Conservation (phyloP, 768 basidiomycete genomes). For the Trametopsis cervina region DNA sequence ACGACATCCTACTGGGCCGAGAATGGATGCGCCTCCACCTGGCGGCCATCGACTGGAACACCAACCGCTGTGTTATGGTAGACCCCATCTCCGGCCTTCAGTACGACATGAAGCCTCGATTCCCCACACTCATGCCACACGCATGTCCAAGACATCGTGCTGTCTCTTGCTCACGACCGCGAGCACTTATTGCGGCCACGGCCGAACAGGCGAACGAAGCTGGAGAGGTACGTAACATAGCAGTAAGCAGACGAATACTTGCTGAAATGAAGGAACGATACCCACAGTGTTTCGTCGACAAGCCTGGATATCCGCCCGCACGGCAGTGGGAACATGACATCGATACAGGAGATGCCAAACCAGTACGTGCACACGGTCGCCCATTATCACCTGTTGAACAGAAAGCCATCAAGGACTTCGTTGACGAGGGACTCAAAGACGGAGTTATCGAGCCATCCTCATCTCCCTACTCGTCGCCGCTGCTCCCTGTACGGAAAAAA, state of each 20-base stretch:
- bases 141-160: too few species aligned
- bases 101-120: not conserved
- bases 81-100: not conserved
- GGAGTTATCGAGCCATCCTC: slow-evolving; percentile 25
- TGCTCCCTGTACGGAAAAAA: slow-evolving; percentile 25
- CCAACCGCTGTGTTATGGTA: not conserved
- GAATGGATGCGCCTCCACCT: not conserved
- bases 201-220: not conserved
- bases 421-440: slow-evolving; percentile 28
- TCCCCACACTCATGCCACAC: too few species aligned
- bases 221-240: not conserved
- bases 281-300: not conserved
- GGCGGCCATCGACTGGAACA: not conserved
- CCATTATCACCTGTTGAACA: slow-evolving; percentile 26
- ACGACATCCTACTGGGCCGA: not conserved
- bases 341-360: slow-evolving; percentile 4
- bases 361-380: slow-evolving; percentile 25
- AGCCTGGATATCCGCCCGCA: not conserved
- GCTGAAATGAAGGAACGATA: not conserved
- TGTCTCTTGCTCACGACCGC: too few species aligned
- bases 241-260: not conserved
- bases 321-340: slow-evolving; percentile 5
- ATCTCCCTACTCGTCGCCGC: slow-evolving; percentile 19
- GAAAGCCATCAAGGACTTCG: slow-evolving; percentile 26
- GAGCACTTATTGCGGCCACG: not conserved